Evolutionary conservation across 768 basidiomycete genomes (phyloP).

Genomic region (Mycena filopes): DNA sequence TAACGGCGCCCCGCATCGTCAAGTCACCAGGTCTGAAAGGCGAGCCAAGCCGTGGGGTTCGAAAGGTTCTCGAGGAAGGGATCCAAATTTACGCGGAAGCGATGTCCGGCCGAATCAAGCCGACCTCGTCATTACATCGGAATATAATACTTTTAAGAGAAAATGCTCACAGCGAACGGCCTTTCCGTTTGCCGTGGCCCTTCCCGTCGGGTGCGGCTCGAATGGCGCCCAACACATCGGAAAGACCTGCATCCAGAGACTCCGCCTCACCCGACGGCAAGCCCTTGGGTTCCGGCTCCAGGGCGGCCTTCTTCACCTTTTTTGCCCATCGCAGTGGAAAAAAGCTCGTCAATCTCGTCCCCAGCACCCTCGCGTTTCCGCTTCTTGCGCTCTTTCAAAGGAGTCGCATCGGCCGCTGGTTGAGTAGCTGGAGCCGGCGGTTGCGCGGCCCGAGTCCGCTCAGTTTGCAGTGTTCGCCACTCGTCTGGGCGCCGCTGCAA

Average conservation of each 20-base stretch:
- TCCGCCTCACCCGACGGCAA: constrained; percentile 31
- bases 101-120: too few species aligned
- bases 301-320: constrained; percentile 66
- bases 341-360: constrained; percentile 84
- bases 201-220: constrained; percentile 63
- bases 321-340: constrained; percentile 66
- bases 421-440: not conserved
- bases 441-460: constrained; percentile 40
- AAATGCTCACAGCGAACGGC: constrained; percentile 5
- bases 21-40: too few species aligned
- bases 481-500: constrained; percentile 83
- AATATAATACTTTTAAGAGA: constrained; percentile 24
- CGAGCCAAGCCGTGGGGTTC: too few species aligned
- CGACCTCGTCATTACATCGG: too few species aligned
- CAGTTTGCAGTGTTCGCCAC: constrained; percentile 82
- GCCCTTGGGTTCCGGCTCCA: constrained; percentile 36
- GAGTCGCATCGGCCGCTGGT: constrained; percentile 4
- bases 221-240: constrained; percentile 69
- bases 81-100: too few species aligned
- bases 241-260: constrained; percentile 50
- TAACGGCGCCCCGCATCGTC: too few species aligned
- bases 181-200: constrained; percentile 41
- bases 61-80: too few species aligned
- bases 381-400: constrained; percentile 44
- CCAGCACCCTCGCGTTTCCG: constrained; percentile 59